These are phyloP conservation scores for Mycosphaerella sp. DNA, from an alignment of 2,329 filamentous ascomycete genomes.

Conservation along the genomic window DNA sequence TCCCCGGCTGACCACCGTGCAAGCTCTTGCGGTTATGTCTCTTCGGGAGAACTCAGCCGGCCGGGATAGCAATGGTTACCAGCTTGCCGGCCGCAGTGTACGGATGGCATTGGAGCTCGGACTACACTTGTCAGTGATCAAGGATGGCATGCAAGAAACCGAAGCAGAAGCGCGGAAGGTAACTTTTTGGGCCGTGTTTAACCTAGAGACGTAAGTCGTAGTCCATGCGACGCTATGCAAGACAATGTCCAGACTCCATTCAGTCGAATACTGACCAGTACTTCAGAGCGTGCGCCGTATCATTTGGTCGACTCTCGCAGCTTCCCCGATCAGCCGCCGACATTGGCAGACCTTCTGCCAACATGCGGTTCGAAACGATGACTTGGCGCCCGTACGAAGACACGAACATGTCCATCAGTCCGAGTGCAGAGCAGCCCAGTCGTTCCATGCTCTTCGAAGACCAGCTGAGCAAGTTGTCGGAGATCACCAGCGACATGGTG, in stretches of 20 bases:
- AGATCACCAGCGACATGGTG: conserved; percentile 65
- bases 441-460: conserved; percentile 42
- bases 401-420: conserved; percentile 40
- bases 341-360: conserved; percentile 40
- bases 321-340: conserved; percentile 45
- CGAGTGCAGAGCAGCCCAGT: conserved; percentile 61
- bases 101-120: conserved; percentile 67
- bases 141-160: conserved; percentile 33
- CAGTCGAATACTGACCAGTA: conserved; percentile 10
- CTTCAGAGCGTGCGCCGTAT: conserved; percentile 40
- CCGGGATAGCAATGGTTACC: conserved; percentile 66
- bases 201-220: conserved; percentile 41
- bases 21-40: conserved; percentile 70
- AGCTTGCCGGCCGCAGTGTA: conserved; percentile 65
- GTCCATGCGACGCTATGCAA: not conserved
- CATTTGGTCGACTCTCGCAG: conserved; percentile 43
- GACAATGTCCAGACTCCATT: not conserved
- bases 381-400: conserved; percentile 37
- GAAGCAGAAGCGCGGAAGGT: conserved; percentile 46
- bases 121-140: conserved; percentile 48
- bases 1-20: conserved; percentile 62
- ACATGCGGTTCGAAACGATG: conserved; percentile 28
- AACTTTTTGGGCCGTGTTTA: conserved; percentile 50
- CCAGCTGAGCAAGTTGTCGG: conserved; percentile 63
- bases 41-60: conserved; percentile 63